These are phyloP conservation scores for Uromyces viciae-fabae DNA, from an alignment of 1,284 basidiomycete species.

Conservation along the genomic window DNA sequence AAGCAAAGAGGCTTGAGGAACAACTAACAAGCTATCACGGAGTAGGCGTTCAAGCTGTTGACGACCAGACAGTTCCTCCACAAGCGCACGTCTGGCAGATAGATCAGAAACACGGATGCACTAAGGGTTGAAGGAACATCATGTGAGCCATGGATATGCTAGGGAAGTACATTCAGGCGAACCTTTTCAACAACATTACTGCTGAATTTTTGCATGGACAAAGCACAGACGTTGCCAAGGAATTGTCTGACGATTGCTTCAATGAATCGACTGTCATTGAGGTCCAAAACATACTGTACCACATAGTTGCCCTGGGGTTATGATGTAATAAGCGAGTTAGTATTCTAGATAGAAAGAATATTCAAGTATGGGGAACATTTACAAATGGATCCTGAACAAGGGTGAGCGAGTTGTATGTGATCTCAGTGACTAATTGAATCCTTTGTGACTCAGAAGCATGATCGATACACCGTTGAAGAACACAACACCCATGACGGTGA, in stretches of 20 bases:
- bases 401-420: conserved; percentile 95
- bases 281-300: conserved; percentile 93
- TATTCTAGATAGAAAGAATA: background rate
- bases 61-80: conserved; percentile 91
- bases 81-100: conserved; percentile 84
- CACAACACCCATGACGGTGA: conserved; percentile 98
- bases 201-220: conserved; percentile 98
- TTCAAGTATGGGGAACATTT: conserved; percentile 80
- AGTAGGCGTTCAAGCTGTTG: conserved; percentile 90
- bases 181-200: conserved; percentile 92
- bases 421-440: conserved; percentile 95
- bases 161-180: background rate
- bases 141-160: conserved; percentile 41
- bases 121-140: conserved; percentile 57
- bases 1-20: conserved; percentile 32
- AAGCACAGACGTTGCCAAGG: conserved; percentile 90
- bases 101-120: conserved; percentile 97
- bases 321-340: background rate
- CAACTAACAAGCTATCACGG: conserved; percentile 69
- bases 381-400: conserved; percentile 84
- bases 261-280: conserved; percentile 96
- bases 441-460: conserved; percentile 95
- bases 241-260: conserved; percentile 97
- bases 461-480: conserved; percentile 96
- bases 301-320: conserved; percentile 56